Base-by-base conservation (phyloP, 2,329 filamentous ascomycete genomes). In the Cladosporium sp. region DNA sequence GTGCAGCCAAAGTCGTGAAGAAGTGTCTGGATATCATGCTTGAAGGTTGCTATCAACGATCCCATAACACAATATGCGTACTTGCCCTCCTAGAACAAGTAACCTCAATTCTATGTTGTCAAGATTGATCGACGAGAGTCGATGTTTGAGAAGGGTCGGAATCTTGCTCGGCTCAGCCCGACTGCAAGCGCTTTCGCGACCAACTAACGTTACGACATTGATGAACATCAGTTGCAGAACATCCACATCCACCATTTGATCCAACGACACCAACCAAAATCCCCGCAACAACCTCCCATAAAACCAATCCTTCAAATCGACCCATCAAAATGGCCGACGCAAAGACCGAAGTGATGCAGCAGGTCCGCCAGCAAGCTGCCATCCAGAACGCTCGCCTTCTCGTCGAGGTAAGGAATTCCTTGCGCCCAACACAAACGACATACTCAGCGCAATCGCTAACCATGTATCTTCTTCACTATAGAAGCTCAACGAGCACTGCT, bases 401-500 rank as follows among this genome's bases (percentile, higher is more conserved):
- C 11, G 78, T 82, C 61, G 78, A 81, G 66, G 78, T 79, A 30
- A 60, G 22, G 30, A 6, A 22, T 22, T 6, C 3, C 25, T 6
- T 25, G 3, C 25, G n/a, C 25, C 25, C 6, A 25, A 25, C 25
- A n/a, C 25, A 25, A 3, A 25, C 25, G 6, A 25, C 25, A 25
- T n/a, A n/a, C n/a, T n/a, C n/a, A 25, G 37, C 37, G 37, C 37
- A 39, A 39, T 3, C 37, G 37, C 30, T 34, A 34, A 34, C 11
- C 30, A 34, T 5, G 3, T 8, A 5, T 8, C 17, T 25, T 6
- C 25, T 25, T 5, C 9, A 47, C 3, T 28, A n/a, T 22, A 81
- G 79, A 82, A 82, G 76, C 72, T 82, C 63, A 82, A 82, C 72
- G 78, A 81, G 65, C 78, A 82, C 72, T 82, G 80, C 73, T 82